Percentiles rank a stretch among this genome's conserved stretches.
These are phyloP conservation scores for Fusarium sp. DNA, from an alignment of 2,329 filamentous ascomycete species.

Conservation along the genomic window DNA sequence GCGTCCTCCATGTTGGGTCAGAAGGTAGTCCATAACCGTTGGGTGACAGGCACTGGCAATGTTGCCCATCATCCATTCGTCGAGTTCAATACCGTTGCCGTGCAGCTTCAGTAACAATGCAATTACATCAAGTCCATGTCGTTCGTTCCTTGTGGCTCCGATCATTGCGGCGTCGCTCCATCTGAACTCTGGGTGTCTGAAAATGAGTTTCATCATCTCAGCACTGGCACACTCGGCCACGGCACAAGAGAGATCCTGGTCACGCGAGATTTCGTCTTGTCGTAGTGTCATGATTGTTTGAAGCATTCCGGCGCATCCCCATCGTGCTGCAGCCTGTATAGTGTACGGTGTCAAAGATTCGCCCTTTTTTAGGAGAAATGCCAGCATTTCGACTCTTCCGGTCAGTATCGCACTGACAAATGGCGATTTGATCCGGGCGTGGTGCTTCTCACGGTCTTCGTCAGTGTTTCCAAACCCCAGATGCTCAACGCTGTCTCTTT, in stretches of 20 bases:
- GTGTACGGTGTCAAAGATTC: conserved; percentile 20
- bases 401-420: conserved; percentile 25
- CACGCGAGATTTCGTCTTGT: conserved; percentile 21
- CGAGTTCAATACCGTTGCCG: conserved; percentile 5
- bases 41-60: conserved; percentile 24
- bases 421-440: conserved; percentile 24
- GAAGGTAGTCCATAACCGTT: conserved; percentile 23
- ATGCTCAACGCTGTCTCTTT: conserved; percentile 9
- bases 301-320: conserved; percentile 20
- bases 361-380: conserved; percentile 25
- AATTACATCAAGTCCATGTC: conserved; percentile 14
- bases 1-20: conserved; percentile 9
- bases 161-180: conserved; percentile 27
- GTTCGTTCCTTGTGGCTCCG: conserved; percentile 23
- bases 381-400: conserved; percentile 27
- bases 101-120: conserved; percentile 15
- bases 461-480: conserved; percentile 24
- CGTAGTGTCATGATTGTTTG: conserved; percentile 25
- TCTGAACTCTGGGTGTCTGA: conserved; percentile 17
- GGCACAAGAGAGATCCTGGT: conserved; percentile 26
- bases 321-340: conserved; percentile 24
- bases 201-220: conserved; percentile 19
- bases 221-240: conserved; percentile 15
- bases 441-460: conserved; percentile 27
- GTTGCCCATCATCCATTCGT: conserved; percentile 31